Percentiles rank a stretch among this genome's conserved stretches.
phyloP scores from a whole-genome alignment of 306 rosid genomes.

The Astragalus glycyphyllos region DNA sequence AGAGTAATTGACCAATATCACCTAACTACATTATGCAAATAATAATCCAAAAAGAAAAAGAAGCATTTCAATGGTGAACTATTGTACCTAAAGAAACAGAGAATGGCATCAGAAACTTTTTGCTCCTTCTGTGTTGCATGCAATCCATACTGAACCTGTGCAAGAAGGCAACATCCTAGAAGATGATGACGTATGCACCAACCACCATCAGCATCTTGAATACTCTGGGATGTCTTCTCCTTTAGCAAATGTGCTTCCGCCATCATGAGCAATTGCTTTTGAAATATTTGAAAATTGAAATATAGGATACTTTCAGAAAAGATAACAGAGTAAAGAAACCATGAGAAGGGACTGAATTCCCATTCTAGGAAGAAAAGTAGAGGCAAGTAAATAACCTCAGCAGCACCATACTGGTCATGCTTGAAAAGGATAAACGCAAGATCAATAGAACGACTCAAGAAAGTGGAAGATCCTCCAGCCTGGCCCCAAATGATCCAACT shows the following conservation, averaged over 20 bases:
- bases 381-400: conserved; percentile 67
- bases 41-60: background rate
- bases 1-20: conserved; percentile 32
- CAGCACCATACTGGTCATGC: conserved; percentile 84
- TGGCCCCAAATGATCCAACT: conserved; percentile 87
- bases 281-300: conserved; percentile 43
- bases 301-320: conserved; percentile 44
- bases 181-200: conserved; percentile 93
- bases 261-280: conserved; percentile 70
- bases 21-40: conserved; percentile 15
- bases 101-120: conserved; percentile 77
- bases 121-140: conserved; percentile 72
- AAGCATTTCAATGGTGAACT: conserved; percentile 1
- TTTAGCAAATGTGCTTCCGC: conserved; percentile 76
- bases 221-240: conserved; percentile 82
- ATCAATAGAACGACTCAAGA: conserved; percentile 77
- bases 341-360: conserved; percentile 1
- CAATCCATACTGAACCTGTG: conserved; percentile 78
- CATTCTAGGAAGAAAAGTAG: conserved; percentile 15
- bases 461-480: conserved; percentile 64
- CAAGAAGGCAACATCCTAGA: conserved; percentile 89
- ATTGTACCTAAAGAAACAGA: conserved; percentile 89
- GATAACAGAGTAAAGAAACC: conserved; percentile 18
- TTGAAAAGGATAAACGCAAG: conserved; percentile 81
- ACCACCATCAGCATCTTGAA: conserved; percentile 82